A percentile compares a stretch with the other conserved stretches of the same genome.
phyloP scores from a whole-genome alignment of 164 flowering plant genomes.

The Vitis labrusca region DNA sequence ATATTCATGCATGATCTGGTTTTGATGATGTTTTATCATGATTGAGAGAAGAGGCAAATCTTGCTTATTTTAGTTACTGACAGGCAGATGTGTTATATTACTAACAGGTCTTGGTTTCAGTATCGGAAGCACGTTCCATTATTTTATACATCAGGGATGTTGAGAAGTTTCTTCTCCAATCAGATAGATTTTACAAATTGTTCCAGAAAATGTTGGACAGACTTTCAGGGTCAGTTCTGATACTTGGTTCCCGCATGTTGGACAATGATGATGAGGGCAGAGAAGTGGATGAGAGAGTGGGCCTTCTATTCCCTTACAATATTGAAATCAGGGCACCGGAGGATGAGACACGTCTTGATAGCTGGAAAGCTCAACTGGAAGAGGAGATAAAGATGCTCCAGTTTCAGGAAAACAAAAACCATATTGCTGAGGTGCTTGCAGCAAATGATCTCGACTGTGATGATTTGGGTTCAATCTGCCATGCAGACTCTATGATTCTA shows the following conservation, averaged over 20 bases:
- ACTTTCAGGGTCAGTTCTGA: slow-evolving; percentile 38
- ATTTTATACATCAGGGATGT: slow-evolving; percentile 47
- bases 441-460: slow-evolving; percentile 52
- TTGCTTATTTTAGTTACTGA: not conserved
- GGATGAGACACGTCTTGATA: slow-evolving; percentile 39
- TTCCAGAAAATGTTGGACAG: slow-evolving; percentile 36
- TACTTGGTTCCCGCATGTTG: slow-evolving; percentile 42
- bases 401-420: slow-evolving; percentile 48
- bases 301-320: slow-evolving; percentile 40
- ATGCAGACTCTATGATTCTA: slow-evolving; percentile 38
- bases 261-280: slow-evolving; percentile 29
- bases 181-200: slow-evolving; percentile 37
- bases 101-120: slow-evolving; percentile 40
- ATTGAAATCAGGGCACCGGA: slow-evolving; percentile 44
- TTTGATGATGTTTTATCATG: not conserved
- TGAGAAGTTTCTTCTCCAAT: slow-evolving; percentile 38
- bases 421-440: slow-evolving; percentile 49
- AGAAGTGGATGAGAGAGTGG: slow-evolving; percentile 40
- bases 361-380: slow-evolving; percentile 49
- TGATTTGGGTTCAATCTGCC: slow-evolving; percentile 45
- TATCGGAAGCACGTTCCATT: slow-evolving; percentile 34
- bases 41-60: not conserved
- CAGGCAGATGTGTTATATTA: not conserved
- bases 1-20: not conserved
- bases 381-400: slow-evolving; percentile 46